phyloP scores from a whole-genome alignment of 2,329 filamentous ascomycete species.

The Venturia asperata region DNA sequence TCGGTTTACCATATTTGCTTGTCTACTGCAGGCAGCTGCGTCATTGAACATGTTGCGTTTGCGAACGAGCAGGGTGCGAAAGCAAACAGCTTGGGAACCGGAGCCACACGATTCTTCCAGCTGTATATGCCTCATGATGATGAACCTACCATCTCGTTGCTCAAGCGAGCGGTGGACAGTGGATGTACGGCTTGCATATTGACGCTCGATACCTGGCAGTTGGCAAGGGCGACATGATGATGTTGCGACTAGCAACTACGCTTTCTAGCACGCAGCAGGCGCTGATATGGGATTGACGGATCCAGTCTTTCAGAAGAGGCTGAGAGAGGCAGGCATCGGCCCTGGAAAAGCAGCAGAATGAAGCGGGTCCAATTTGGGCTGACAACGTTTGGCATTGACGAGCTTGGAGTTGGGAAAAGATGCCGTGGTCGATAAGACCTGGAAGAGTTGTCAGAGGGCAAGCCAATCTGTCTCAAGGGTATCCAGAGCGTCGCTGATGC shows the following conservation, averaged over 20 bases:
- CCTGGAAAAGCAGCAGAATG: slow-evolving; percentile 43
- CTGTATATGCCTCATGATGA: slow-evolving; percentile 59
- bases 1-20: slow-evolving; percentile 54
- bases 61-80: slow-evolving; percentile 43
- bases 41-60: slow-evolving; percentile 51
- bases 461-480: slow-evolving; percentile 59
- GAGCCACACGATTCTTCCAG: slow-evolving; percentile 51
- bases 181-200: slow-evolving; percentile 54
- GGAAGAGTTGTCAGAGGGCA: slow-evolving; percentile 48
- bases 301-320: slow-evolving; percentile 50
- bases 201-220: slow-evolving; percentile 57
- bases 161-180: slow-evolving; percentile 47
- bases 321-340: slow-evolving; percentile 49
- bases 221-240: slow-evolving; percentile 57
- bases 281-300: slow-evolving; percentile 53
- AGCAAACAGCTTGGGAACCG: slow-evolving; percentile 20
- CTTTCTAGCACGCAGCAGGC: slow-evolving; percentile 55
- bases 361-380: slow-evolving; percentile 55
- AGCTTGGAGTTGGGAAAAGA: slow-evolving; percentile 58
- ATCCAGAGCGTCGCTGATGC: slow-evolving; percentile 63
- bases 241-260: slow-evolving; percentile 50
- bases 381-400: slow-evolving; percentile 59
- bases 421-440: slow-evolving; percentile 57
- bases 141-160: slow-evolving; percentile 49
- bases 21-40: slow-evolving; percentile 49